Percentiles rank a stretch among this genome's conserved stretches.
phyloP scores from a whole-genome alignment of 495 filamentous ascomycete species.

The Neurospora terricola region DNA sequence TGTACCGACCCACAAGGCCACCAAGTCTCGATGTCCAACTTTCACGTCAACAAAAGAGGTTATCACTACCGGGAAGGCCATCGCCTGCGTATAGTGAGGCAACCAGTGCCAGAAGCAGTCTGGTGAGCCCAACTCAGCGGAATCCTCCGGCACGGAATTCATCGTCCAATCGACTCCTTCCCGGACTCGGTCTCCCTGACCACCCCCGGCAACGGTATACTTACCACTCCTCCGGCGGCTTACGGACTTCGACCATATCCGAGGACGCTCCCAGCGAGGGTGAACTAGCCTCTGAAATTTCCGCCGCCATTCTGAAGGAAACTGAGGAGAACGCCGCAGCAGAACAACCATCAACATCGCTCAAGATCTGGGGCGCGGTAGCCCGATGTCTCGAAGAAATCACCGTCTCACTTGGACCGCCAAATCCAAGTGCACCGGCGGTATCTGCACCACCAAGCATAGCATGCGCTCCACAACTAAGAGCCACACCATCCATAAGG shows the following conservation, averaged over 20 bases:
- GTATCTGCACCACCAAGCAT: neutral
- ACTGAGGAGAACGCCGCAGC: neutral
- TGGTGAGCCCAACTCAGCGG: neutral
- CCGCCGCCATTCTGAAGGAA: neutral
- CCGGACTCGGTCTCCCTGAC: neutral
- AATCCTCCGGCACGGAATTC: neutral
- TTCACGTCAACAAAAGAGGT: neutral
- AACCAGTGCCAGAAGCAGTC: neutral
- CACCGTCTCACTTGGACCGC: neutral
- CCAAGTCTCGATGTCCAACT: neutral
- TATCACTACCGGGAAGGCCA: neutral
- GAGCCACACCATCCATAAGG: neutral
- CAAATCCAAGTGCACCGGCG: neutral
- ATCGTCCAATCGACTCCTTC: neutral
- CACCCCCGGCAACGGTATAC: neutral
- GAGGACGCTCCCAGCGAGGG: neutral
- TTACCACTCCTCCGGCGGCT: neutral
- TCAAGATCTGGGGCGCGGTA: slow-evolving; percentile 2
- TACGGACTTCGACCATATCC: neutral
- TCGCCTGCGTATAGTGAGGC: neutral
- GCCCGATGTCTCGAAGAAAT: slow-evolving; percentile 4
- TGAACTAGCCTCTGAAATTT: neutral
- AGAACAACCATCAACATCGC: neutral
- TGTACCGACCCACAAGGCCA: neutral
- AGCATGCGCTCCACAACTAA: neutral